Evolutionary conservation across 441 rosid species (phyloP).

Genomic region (Aquilaria agallochum): DNA sequence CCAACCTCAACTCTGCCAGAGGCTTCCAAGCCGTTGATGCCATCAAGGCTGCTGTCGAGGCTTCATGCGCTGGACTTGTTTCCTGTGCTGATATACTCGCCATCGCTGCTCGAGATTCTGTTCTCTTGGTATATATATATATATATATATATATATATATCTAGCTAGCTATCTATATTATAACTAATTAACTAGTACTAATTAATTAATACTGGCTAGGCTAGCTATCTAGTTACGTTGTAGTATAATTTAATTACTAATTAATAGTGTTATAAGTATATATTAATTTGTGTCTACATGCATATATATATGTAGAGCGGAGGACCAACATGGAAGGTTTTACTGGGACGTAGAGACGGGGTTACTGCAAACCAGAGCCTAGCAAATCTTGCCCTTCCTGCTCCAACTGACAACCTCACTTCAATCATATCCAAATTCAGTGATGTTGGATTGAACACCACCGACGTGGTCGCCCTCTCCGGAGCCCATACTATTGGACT

Average conservation of each 20-base stretch:
- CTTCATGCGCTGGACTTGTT: conserved; percentile 44
- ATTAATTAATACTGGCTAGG: too few relatives aligned
- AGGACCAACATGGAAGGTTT: conserved; percentile 48
- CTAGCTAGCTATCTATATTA: not conserved
- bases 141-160: not conserved
- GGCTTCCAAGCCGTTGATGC: conserved; percentile 57
- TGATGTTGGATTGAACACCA: conserved; percentile 28
- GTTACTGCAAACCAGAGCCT: conserved; percentile 23
- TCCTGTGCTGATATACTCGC: conserved; percentile 69
- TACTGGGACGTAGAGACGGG: conserved; percentile 38
- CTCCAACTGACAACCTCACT: conserved; percentile 27
- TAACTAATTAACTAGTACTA: too few relatives aligned
- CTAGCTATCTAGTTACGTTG: too few relatives aligned
- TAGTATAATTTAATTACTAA: too few relatives aligned
- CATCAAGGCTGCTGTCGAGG: conserved; percentile 51
- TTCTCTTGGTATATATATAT: conserved; percentile 34
- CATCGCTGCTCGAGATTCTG: conserved; percentile 56
- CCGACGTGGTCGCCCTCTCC: conserved; percentile 38
- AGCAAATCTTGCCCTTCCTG: conserved; percentile 27
- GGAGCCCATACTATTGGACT: conserved; percentile 58
- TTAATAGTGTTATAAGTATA: too few relatives aligned
- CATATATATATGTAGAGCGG: conserved; percentile 38
- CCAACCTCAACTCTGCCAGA: conserved; percentile 49
- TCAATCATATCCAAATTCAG: conserved; percentile 26
- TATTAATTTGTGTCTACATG: not conserved